Percentiles rank a stretch among this genome's conserved stretches.
These are phyloP conservation scores for Serendipita indica DNA, from an alignment of 768 basidiomycete species.

Conservation along the genomic window DNA sequence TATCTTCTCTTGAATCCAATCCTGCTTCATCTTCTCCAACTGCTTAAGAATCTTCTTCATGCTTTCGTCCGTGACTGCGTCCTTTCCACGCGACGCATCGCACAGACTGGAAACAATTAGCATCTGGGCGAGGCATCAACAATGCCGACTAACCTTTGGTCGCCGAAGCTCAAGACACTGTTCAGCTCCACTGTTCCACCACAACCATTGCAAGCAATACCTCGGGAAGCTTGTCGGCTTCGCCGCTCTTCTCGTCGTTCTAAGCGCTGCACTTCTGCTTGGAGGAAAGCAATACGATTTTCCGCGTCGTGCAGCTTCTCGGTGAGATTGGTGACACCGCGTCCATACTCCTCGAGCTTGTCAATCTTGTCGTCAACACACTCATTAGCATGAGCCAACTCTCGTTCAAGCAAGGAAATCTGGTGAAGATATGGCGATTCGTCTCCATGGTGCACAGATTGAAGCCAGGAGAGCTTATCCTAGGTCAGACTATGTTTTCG, in stretches of 20 bases:
- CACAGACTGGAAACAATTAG: neutral
- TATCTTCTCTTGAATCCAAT: conserved; percentile 55
- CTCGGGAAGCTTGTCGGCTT: neutral
- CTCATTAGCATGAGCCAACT: conserved; percentile 67
- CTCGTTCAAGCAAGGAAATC: conserved; percentile 54
- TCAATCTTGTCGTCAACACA: conserved; percentile 82
- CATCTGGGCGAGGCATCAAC: neutral
- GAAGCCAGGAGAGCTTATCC: conserved; percentile 55
- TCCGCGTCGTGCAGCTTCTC: conserved; percentile 52
- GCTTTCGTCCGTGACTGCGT: neutral
- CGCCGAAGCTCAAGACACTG: neutral
- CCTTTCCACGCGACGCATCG: neutral
- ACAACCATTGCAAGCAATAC: neutral
- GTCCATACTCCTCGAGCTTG: conserved; percentile 65
- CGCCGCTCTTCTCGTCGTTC: conserved; percentile 58
- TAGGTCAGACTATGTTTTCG: conserved; percentile 10
- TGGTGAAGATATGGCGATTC: conserved; percentile 46
- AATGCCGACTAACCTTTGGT: conserved; percentile 7
- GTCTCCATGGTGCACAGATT: conserved; percentile 39
- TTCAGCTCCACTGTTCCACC: neutral
- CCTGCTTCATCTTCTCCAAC: conserved; percentile 45
- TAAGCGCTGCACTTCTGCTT: conserved; percentile 54
- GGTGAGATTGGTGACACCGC: conserved; percentile 44
- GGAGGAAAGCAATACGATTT: conserved; percentile 36
- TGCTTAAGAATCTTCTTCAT: conserved; percentile 42